Conservation (phyloP, 371 early-diverging fungal genomes). For the Nematocida sp. region DNA sequence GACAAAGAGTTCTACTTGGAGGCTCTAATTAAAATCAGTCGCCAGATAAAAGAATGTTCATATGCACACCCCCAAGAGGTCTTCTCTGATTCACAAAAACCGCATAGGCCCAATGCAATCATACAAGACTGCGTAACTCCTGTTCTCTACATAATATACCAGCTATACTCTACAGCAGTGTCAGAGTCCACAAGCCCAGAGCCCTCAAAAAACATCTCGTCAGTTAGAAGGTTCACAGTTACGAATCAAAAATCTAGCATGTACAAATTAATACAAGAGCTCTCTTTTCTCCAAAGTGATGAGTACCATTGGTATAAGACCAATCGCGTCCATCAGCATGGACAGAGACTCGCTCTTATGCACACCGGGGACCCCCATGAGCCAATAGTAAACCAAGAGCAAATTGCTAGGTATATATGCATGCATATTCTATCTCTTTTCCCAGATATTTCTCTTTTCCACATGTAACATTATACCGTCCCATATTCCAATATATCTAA, state of each 20-base stretch:
- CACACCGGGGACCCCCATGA: constrained; percentile 11
- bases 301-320: constrained; percentile 29
- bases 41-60: background rate
- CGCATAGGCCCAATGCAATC: constrained; percentile 12
- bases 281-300: constrained; percentile 40
- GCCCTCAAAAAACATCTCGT: background rate
- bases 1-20: constrained; percentile 32
- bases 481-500: no score
- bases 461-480: no score
- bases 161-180: constrained; percentile 20
- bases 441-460: constrained; percentile 32
- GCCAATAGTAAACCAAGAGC: constrained; percentile 15
- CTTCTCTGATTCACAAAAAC: constrained; percentile 30
- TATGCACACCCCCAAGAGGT: background rate
- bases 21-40: constrained; percentile 10
- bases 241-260: background rate
- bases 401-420: constrained; percentile 49
- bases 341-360: constrained; percentile 23
- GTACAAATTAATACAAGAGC: constrained; percentile 28
- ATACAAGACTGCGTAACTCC: constrained; percentile 41
- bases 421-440: constrained; percentile 23
- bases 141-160: constrained; percentile 23
- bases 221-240: constrained; percentile 11
- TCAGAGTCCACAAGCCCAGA: background rate
- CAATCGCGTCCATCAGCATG: constrained; percentile 23